A percentile compares a stretch with the other conserved stretches of the same genome.
These are phyloP conservation scores for Xylaria sp. DNA, from an alignment of 495 filamentous ascomycete species.

Conservation along the genomic window DNA sequence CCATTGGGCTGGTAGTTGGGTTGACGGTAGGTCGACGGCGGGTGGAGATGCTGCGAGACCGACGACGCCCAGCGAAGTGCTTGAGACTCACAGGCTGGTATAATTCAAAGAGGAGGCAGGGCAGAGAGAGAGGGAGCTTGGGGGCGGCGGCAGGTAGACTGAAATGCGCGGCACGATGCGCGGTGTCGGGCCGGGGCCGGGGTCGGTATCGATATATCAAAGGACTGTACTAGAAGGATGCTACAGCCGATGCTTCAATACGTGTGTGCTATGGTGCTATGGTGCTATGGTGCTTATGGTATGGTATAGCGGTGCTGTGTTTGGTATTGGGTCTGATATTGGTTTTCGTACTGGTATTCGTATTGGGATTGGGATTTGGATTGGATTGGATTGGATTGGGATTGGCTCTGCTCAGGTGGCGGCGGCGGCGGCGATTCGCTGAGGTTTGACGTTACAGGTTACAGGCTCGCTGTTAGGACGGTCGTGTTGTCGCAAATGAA, in stretches of 20 bases:
- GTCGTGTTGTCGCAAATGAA: not conserved
- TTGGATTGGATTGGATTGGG: too few relatives aligned
- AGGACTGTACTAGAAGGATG: not conserved
- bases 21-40: not conserved
- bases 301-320: too few relatives aligned
- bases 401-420: slow-evolving; percentile 16
- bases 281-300: not conserved
- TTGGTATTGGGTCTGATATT: too few relatives aligned
- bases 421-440: too few relatives aligned
- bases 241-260: not conserved
- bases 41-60: not conserved
- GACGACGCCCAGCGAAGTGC: not conserved
- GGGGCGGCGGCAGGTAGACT: not conserved
- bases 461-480: not conserved
- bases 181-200: too few relatives aligned
- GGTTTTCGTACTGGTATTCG: too few relatives aligned
- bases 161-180: not conserved
- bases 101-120: not conserved
- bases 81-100: slow-evolving; percentile 12
- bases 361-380: too few relatives aligned
- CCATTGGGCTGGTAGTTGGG: not conserved
- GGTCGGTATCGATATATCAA: not conserved
- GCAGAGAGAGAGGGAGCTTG: too few relatives aligned
- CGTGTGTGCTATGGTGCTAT: slow-evolving; percentile 1
- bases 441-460: not conserved